Evolutionary conservation across 176 grass and related monocot genomes (phyloP), one percentile per base, ranked within the genome.

Genomic region (Aegilops bicornis): DNA sequence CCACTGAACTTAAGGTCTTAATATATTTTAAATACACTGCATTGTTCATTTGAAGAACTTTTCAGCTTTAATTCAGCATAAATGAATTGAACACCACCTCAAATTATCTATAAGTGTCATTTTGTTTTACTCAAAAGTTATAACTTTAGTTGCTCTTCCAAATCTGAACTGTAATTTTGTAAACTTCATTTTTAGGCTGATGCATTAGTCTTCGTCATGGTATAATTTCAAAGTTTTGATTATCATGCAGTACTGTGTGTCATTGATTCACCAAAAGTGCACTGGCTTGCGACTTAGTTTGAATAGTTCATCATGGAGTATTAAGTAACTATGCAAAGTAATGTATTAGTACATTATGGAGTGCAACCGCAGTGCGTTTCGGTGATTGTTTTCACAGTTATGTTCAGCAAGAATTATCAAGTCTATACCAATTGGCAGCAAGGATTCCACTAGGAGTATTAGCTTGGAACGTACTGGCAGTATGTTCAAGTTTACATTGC

Each of bases 21-120:
- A 17, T 24, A n/a, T 43, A 78, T 16, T 43, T 86, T 73, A 75
- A 65, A 75, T 80, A 74, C 15, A 78, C 16, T 42, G 62, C 17
- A 58, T 68, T 45, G 12, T 82, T 23, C 14, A 69, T 70, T 5
- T 54, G 64, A 33, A 72, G 10, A 79, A 52, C 11, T 64, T 64
- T 25, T 30, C 16, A 65, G 31, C 48, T 79, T 13, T 65, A 24
- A n/a, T 84, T 79, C 52, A 47, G 25, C 13, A 58, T 19, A 19
- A 52, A 47, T 47, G 43, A 47, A 47, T 47, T 47, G 43, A 47
- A 47, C 43, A 47, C 43, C 43, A 47, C 43, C 43, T 47, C 43
- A 47, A 47, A 47, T 47, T 47, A 47, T 47, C 43, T 47, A 47
- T 47, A 47, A 47, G 43, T 14, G 43, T 47, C 43, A 2, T 60